Evolutionary conservation across 192 early-diverging fungal genomes (phyloP).

Genomic region (Paraglomus occultum): DNA sequence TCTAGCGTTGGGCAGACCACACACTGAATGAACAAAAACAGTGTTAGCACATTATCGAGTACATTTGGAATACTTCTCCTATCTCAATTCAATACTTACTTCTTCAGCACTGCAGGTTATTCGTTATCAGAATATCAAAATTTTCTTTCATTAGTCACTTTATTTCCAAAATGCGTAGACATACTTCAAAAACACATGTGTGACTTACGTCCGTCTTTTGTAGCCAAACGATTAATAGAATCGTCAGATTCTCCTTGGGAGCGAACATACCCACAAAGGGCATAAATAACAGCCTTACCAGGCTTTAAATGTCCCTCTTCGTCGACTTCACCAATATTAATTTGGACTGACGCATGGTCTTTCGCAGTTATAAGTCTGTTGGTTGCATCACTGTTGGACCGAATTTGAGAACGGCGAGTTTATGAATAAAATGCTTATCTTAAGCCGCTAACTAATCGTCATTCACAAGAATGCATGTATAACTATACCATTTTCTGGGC

Average conservation of each 20-base stretch:
- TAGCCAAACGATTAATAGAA: conserved; percentile 92
- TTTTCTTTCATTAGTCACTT: neutral
- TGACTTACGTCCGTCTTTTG: conserved; percentile 62
- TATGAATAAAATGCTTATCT: neutral
- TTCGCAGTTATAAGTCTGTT: conserved; percentile 97
- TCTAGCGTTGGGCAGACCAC: too few relatives aligned
- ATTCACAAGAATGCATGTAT: neutral
- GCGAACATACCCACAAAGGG: conserved; percentile 91
- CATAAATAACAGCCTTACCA: conserved; percentile 80
- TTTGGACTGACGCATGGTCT: conserved; percentile 98
- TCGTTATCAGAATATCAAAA: too few relatives aligned
- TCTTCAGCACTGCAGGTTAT: neutral
- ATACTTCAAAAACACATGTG: conserved; percentile 9
- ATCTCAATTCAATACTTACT: conserved; percentile 2
- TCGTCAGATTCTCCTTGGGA: conserved; percentile 91
- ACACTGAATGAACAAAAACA: too few relatives aligned
- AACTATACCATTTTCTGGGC: conserved; percentile 83
- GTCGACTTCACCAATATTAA: conserved; percentile 95
- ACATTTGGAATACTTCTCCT: too few relatives aligned
- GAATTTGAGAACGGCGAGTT: conserved; percentile 19
- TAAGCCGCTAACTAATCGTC: neutral
- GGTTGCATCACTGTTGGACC: conserved; percentile 80
- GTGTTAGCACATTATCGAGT: too few relatives aligned
- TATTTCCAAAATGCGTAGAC: neutral
- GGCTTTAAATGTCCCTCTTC: conserved; percentile 68